Conservation (phyloP, 1,284 basidiomycete species). For the Tremellales sp. region DNA sequence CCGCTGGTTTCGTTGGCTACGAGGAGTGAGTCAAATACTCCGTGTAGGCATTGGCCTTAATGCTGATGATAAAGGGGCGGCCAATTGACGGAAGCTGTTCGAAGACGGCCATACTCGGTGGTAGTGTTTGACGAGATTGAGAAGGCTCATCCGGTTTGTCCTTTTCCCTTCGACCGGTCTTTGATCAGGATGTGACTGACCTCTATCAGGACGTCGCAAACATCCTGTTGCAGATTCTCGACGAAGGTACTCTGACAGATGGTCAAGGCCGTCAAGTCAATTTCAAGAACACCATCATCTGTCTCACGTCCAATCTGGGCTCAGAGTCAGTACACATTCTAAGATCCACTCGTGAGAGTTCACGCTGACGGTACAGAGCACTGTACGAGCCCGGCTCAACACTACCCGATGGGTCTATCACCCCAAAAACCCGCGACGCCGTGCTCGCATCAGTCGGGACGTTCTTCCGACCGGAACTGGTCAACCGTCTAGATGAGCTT, state of each 20-base stretch:
- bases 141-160: conserved; percentile 65
- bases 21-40: conserved; percentile 87
- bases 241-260: conserved; percentile 86
- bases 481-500: conserved; percentile 83
- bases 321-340: conserved; percentile 51
- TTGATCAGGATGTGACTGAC: conserved; percentile 19
- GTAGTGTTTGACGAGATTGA: conserved; percentile 71
- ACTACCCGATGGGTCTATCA: conserved; percentile 64
- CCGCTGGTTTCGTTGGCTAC: conserved; percentile 89
- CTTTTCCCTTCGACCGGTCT: background rate
- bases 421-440: conserved; percentile 58
- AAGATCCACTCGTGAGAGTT: no score
- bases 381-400: conserved; percentile 67
- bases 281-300: conserved; percentile 75
- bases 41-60: no score
- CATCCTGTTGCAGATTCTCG: conserved; percentile 86
- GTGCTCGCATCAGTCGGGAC: conserved; percentile 72
- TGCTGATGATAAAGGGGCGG: conserved; percentile 51
- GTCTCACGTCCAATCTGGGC: conserved; percentile 91
- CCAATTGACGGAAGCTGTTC: conserved; percentile 80
- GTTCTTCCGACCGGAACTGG: conserved; percentile 84
- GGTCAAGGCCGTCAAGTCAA: conserved; percentile 42
- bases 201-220: conserved; percentile 70
- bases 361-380: conserved; percentile 46
- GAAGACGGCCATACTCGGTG: conserved; percentile 59